Evolutionary conservation across 768 basidiomycete genomes (phyloP), one percentile per base, ranked within the genome.

Genomic region (Termitomyces sp.): DNA sequence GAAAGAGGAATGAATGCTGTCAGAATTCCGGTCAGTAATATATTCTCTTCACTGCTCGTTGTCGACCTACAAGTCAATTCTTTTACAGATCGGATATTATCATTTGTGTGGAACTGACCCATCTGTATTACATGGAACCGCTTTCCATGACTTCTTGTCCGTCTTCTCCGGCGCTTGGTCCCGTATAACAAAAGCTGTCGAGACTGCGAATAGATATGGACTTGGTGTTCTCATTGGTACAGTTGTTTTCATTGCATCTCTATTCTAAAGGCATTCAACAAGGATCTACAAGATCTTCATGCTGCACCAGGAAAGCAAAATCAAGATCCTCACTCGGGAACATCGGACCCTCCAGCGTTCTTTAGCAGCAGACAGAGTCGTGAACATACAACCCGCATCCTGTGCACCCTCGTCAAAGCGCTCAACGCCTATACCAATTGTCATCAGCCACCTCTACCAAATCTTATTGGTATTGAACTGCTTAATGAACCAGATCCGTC

Each of bases 221-320:
- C 75, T 94, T n/a, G 89, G 90, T 3, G 87, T 93, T 17, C 72
- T 92, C 17, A 73, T 93, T 46, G 87, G 86, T 86, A 49, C 11
- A 76, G 66, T 34, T 48, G 19, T 41, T 2, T 41, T 19, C 2
- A 19, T 27, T 10, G 8, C n/a, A 17, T n/a, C 1, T 11, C 11
- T 6, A 27, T 8, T 6, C 7, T 17, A 17, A 1, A n/a, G 12
- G 3, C 3, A 34, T 46, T 10, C 9, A 21, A 28, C 5, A 23
- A 28, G 17, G 19, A 25, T 23, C 16, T 5, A 32, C 0, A 57
- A 88, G 88, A 89, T 68, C 75, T 90, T 3, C 88, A 89, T 59
- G 82, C 86, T 19, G 88, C 85, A 0, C 85, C 87, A 0, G 88
- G 88, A 9, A 88, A 86, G 64, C 89, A 90, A 63, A 91, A 89